Conservation (phyloP, 1,284 basidiomycete genomes). For the Trichosporon asahii region DNA sequence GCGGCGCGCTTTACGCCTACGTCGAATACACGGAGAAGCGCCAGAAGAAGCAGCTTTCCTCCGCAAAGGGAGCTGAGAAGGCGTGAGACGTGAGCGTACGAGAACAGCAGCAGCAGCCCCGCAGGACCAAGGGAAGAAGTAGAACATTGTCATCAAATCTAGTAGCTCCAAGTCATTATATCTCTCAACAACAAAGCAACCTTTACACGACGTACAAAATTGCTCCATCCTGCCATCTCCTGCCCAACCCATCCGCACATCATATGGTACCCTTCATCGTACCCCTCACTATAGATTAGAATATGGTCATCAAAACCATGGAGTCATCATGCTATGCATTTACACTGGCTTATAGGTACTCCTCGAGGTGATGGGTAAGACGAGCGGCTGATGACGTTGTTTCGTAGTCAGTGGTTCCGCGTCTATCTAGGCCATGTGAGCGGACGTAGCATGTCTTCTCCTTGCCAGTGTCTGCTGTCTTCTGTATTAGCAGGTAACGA, state of each 20-base stretch:
- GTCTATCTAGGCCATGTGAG: too few relatives aligned
- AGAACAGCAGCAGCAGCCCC: too few relatives aligned
- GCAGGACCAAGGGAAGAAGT: background rate
- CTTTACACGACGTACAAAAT: background rate
- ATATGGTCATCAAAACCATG: background rate
- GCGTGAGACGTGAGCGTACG: background rate
- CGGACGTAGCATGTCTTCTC: too few relatives aligned
- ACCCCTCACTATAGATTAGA: constrained; percentile 1
- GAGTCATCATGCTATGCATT: constrained; percentile 5
- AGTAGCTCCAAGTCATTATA: constrained; percentile 7
- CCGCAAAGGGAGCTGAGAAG: constrained; percentile 9
- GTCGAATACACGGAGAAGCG: constrained; percentile 66
- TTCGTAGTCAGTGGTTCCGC: background rate
- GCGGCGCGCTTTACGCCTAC: constrained; percentile 75
- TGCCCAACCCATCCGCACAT: background rate
- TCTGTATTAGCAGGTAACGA: too few relatives aligned
- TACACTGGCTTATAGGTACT: background rate
- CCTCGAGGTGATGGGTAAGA: too few relatives aligned
- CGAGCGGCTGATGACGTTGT: background rate
- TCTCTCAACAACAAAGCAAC: background rate
- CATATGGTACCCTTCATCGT: background rate
- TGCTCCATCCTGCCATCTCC: background rate
- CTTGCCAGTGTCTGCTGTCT: too few relatives aligned
- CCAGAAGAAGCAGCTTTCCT: constrained; percentile 23
- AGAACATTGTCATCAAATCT: constrained; percentile 3